Evolutionary conservation across 1,284 basidiomycete genomes (phyloP), one percentile per base, ranked within the genome.

Genomic region (Sporisorium scitamineum): DNA sequence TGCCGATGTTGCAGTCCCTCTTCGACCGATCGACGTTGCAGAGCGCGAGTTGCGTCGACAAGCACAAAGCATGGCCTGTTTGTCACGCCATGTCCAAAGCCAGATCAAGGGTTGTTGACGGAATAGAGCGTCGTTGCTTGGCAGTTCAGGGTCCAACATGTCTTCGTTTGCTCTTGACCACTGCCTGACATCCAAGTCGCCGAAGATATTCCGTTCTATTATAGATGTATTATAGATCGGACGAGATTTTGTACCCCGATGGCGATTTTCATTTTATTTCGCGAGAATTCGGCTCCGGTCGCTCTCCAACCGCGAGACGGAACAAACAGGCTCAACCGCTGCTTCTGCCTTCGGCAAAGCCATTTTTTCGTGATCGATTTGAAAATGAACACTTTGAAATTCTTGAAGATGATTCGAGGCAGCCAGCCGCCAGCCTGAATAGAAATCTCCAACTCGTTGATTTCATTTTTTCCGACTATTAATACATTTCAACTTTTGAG

Each of bases 341-440:
- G 42, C 14, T 9, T n/a, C 37, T 39, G 13, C 37, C 4, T 16
- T 20, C 26, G 6, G 11, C 18, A 6, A 27, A 11, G 5, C 26
- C 54, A 13, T 41, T n/a, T 37, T n/a, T 58, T 66, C 52, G 69
- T 71, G 69, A 71, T 71, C 69, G 69, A 62, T 70, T 61, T 61
- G 11, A 18, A 31, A 6, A 9, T 20, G n/a, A n/a, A 20, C 2
- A 3, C 2, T 5, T 44, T 22, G 3, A 4, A 44, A 44, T 22
- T 34, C 11, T 27, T 5, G 6, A 4, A 31, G 20, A 20, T n/a
- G n/a, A 42, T 9, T 10, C 9, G 5, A 42, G 39, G n/a, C 39
- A 20, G 39, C n/a, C 1, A 16, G 1, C 14, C 10, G 8, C 39
- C 8, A n/a, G 14, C 10, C 7, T 20, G n/a, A 42, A 42, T 42